Conservation (phyloP, 306 rosid genomes). For the Lithocarpus polystachyus region DNA sequence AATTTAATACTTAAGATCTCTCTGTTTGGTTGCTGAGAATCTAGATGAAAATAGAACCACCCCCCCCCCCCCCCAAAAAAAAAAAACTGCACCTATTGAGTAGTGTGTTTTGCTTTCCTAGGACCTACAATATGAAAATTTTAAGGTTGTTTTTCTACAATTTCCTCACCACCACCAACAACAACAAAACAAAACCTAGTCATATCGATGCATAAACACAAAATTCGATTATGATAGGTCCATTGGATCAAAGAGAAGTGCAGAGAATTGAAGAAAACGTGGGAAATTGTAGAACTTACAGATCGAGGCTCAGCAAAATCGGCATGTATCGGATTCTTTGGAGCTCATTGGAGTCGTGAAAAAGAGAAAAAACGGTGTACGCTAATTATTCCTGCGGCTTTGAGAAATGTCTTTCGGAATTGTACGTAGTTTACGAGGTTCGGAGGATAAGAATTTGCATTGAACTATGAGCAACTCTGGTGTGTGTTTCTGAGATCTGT, state of each 20-base stretch:
- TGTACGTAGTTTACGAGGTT: too few species aligned
- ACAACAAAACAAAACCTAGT: background rate
- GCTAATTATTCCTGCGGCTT: background rate
- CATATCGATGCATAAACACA: background rate
- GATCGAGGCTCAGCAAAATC: background rate
- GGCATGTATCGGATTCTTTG: background rate
- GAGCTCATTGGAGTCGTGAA: background rate
- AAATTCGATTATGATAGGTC: background rate
- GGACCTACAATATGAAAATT: background rate
- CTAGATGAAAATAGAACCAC: background rate
- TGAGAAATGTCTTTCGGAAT: background rate
- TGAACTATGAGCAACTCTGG: too few species aligned
- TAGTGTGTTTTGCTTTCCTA: too few species aligned
- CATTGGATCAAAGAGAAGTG: background rate
- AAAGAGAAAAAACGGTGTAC: background rate
- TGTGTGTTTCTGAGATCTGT: too few species aligned
- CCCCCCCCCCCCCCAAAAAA: background rate
- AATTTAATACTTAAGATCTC: too few species aligned
- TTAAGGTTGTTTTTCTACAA: background rate
- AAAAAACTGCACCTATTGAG: background rate
- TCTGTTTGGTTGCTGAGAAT: background rate
- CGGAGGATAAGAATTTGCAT: too few species aligned
- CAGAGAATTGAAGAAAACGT: background rate
- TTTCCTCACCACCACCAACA: background rate
- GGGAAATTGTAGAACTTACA: background rate